Evolutionary conservation across 2,329 filamentous ascomycete species (phyloP), one percentile per base, ranked within the genome.

Genomic region (Talaromyces rugulosus): DNA sequence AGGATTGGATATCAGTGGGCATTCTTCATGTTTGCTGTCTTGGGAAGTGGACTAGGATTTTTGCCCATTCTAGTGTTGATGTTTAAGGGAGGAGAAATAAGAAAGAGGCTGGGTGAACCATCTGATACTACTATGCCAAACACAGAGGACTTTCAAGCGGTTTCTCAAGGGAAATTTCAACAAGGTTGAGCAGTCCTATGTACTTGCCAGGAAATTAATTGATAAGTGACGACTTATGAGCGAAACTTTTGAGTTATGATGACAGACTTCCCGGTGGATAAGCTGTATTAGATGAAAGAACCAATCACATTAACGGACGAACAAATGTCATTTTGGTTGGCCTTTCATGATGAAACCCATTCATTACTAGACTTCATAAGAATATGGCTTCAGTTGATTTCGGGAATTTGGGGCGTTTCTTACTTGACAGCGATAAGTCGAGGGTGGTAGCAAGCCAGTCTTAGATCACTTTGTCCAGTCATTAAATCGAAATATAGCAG

Each of bases 21-120:
- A 18, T 58, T 58, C 28, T 47, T 58, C 40, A 58, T 50, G 56
- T 58, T 58, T 28, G 34, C 56, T 33, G 16, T 58, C n/a, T 44
- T 58, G 16, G 40, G 56, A 23, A 58, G 56, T 23, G 56, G 27
- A 31, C 14, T 47, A 44, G 56, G 40, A 7, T 58, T 58, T n/a
- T 5, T 58, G 11, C 56, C 56, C 8, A 58, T 58, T 18, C 12
- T 58, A 31, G 27, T 58, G 11, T 34, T 58, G 40, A 58, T 58
- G 56, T 44, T 47, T 40, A 58, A 44, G 14, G 56, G 40, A n/a
- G 27, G 42, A 42, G 34, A 47, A 30, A 58, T 58, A 18, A 27
- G 56, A 44, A 2, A 56, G 11, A 28, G 54, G 6, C n/a, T 56
- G 31, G 54, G 34, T 30, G 8, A 27, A 7, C 54, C 54, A 28